Conservation (phyloP, 2,329 filamentous ascomycete genomes). For the Lecanoromycetidae sp. region DNA sequence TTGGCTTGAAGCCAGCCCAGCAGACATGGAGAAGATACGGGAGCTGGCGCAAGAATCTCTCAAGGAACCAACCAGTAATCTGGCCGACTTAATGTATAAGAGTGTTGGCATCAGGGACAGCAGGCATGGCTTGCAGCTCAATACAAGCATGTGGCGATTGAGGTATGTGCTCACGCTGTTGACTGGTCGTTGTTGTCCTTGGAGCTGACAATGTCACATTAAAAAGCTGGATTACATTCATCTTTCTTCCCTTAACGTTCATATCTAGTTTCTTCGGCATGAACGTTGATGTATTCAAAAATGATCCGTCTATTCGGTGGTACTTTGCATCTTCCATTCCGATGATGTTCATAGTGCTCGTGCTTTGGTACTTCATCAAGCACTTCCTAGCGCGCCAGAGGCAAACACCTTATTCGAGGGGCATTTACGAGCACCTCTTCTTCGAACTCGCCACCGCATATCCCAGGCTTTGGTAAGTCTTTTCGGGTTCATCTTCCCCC, state of each 20-base stretch:
- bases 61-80: conserved; percentile 15
- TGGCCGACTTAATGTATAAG: conserved; percentile 19
- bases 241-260: conserved; percentile 17
- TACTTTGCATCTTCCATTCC: conserved; percentile 17
- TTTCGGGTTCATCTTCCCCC: too few relatives aligned
- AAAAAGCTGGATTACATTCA: conserved; percentile 18
- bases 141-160: conserved; percentile 20
- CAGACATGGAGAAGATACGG: conserved; percentile 16
- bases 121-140: conserved; percentile 17
- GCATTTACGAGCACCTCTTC: conserved; percentile 41
- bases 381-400: conserved; percentile 31
- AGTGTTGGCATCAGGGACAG: conserved; percentile 17
- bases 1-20: conserved; percentile 14
- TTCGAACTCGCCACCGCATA: conserved; percentile 35
- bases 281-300: conserved; percentile 30
- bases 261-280: conserved; percentile 29
- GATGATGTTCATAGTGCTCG: conserved; percentile 32
- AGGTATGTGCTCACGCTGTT: neutral
- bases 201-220: neutral
- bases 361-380: conserved; percentile 38
- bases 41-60: conserved; percentile 16
- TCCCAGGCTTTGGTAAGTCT: conserved; percentile 39
- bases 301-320: conserved; percentile 14
- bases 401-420: conserved; percentile 36
- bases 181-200: too few relatives aligned